These are phyloP conservation scores for Theileria sp. DNA, from an alignment of 169 alveolate species.

Conservation along the genomic window DNA sequence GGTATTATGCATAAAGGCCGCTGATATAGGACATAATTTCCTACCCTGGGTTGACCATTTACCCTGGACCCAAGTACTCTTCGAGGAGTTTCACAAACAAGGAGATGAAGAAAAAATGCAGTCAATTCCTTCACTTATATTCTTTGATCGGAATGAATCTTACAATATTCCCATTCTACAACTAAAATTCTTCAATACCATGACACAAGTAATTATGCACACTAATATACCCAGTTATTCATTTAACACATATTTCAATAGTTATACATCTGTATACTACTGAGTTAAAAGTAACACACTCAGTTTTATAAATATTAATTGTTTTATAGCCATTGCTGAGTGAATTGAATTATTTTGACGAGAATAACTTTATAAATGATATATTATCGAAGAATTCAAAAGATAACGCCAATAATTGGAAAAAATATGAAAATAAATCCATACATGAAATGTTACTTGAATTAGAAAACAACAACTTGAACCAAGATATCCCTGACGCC, in stretches of 20 bases:
- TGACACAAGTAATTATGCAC: slow-evolving; percentile 15
- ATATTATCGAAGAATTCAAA: slow-evolving; percentile 20
- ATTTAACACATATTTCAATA: no score
- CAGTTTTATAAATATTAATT: no score
- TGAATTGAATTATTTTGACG: slow-evolving; percentile 25
- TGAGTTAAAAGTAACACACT: no score
- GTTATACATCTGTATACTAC: no score
- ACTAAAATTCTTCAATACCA: slow-evolving; percentile 66
- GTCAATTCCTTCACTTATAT: slow-evolving; percentile 64
- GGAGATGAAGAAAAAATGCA: slow-evolving; percentile 79
- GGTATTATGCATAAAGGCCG: slow-evolving; percentile 85
- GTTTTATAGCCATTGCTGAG: slow-evolving; percentile 28
- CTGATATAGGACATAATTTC: slow-evolving; percentile 91
- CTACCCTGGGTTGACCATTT: slow-evolving; percentile 86
- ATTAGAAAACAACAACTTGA: slow-evolving; percentile 31
- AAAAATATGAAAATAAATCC: slow-evolving; percentile 13
- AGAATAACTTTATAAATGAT: slow-evolving; percentile 15
- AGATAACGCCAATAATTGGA: slow-evolving; percentile 48
- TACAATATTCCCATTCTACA: slow-evolving; percentile 69
- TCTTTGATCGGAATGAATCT: slow-evolving; percentile 68
- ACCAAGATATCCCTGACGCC: slow-evolving; percentile 33
- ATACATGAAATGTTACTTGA: slow-evolving; percentile 47
- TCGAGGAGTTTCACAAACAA: slow-evolving; percentile 90
- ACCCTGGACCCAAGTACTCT: slow-evolving; percentile 88
- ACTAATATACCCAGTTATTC: not conserved